Evolutionary conservation across 2,329 filamentous ascomycete genomes (phyloP), one percentile per base, ranked within the genome.

Genomic region (Cladophialophora bantiana): DNA sequence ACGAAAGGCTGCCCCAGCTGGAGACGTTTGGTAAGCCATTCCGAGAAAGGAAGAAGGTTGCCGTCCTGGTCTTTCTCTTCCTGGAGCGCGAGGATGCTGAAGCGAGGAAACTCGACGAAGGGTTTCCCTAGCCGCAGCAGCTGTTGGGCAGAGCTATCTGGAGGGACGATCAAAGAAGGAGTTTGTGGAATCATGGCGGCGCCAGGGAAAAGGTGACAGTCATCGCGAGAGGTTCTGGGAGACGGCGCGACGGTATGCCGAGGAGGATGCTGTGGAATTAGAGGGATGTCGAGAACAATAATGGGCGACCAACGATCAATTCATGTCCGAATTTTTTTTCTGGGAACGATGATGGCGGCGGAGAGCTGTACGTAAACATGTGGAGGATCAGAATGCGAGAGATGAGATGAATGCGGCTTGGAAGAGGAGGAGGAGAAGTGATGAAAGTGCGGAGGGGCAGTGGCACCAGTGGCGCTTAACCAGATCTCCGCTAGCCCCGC

Each of bases 1-100:
- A 78, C 73, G 66, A 78, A 78, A 5, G 77, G 77, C 38, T 73
- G 73, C 12, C 77, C 77, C 31, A 74, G 66, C 20, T 74, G 73
- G 4, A 78, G 68, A 31, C 73, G 75, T 58, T 64, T 68, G 32
- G 75, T 74, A 32, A 78, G 63, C 76, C 76, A 78, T 35, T 70
- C 70, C 26, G 70, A 72, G 58, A 73, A 73, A 20, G 70, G 67
- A 13, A 72, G 38, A 1, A 65, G 67, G 32, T 67, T 68, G 59
- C 68, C 69, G 31, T 72, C 68, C 59, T 59, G 65, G 50, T 73
- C 70, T 42, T 67, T 69, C 58, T 71, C 67, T 40, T 65, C 59
- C 52, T 73, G 69, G 26, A 76, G 67, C 20, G 72, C 69, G 58
- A 75, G 64, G 57, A 75, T 75, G 32, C 74, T 75, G 67, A 74